Base-by-base conservation (phyloP, 441 rosid genomes). In the Pelargonium myrrhifolium region DNA sequence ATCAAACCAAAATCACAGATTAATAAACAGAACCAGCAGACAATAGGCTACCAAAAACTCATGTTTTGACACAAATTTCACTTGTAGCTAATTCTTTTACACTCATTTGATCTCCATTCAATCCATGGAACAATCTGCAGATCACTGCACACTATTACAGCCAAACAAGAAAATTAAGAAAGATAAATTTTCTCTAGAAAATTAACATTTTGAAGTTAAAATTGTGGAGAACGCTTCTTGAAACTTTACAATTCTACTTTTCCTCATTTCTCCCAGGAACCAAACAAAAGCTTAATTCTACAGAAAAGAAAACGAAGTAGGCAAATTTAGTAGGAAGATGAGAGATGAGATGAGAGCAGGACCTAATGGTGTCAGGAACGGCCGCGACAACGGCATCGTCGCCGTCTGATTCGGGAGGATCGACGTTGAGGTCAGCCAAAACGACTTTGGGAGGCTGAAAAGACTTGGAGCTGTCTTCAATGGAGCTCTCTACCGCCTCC, bases 351-450 rank as follows among this genome's bases (percentile, higher is more conserved):
- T 11, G 53, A n/a, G 7, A n/a, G 68, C 37, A 65, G 64, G 62
- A 87, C 90, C 87, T 85, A 69, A 80, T 6, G 74, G 68, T 68
- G 66, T 72, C 68, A 15, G 84, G 79, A 24, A 77, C 74, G 15
- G 85, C 39, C 26, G 65, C 55, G 67, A 67, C 81, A 64, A 71
- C 22, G 15, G 88, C 70, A 31, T 84, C 81, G 58, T 69, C 75
- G 68, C 84, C 79, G 74, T 90, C 98, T 58, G 85, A 60, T 64
- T 86, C 89, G 18, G 94, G 92, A 78, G 97, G 98, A 72, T 90
- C 83, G 80, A 79, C 86, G 82, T 87, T 93, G 71, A 90, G 96
- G 88, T 90, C 98, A 51, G 97, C 98, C 72, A 93, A 71, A 68
- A 86, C 86, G 59, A 83, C 64, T 75, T 81, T 89, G 39, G 84